These are phyloP conservation scores for Zygosaccharomyces bailii DNA, from an alignment of 805 yeast species.

Conservation along the genomic window DNA sequence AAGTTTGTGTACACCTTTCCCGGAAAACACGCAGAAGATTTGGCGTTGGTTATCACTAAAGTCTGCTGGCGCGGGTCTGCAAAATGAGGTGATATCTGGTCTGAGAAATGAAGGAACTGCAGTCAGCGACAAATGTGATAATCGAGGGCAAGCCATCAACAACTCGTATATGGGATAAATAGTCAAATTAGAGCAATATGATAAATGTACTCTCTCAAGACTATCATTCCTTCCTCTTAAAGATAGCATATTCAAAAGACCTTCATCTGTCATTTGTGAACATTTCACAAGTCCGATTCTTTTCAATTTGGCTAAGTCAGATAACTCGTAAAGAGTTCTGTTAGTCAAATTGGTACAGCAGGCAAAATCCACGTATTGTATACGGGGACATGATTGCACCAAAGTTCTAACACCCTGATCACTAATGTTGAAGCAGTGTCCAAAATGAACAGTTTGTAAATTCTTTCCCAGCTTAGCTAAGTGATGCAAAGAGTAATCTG, in stretches of 20 bases:
- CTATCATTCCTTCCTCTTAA: constrained; percentile 72
- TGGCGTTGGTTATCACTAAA: constrained; percentile 82
- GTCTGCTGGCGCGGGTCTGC: constrained; percentile 90
- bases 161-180: constrained; percentile 72
- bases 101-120: constrained; percentile 89
- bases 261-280: constrained; percentile 79
- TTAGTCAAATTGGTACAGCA: constrained; percentile 90
- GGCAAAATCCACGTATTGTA: constrained; percentile 91
- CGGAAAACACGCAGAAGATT: constrained; percentile 89
- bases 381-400: constrained; percentile 73
- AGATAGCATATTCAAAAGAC: constrained; percentile 64
- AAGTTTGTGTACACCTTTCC: constrained; percentile 76
- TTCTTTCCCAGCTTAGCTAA: constrained; percentile 72
- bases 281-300: constrained; percentile 95
- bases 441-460: constrained; percentile 85
- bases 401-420: constrained; percentile 79
- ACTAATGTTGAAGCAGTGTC: constrained; percentile 88
- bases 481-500: constrained; percentile 73
- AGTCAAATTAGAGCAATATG: constrained; percentile 81
- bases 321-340: constrained; percentile 69
- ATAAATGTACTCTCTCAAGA: constrained; percentile 86
- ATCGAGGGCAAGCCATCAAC: constrained; percentile 73
- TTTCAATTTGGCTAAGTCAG: constrained; percentile 72
- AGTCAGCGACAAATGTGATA: constrained; percentile 87
- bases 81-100: constrained; percentile 76